Base-by-base conservation (phyloP, 257 asterid genomes). In the Buddleja alternifolia region DNA sequence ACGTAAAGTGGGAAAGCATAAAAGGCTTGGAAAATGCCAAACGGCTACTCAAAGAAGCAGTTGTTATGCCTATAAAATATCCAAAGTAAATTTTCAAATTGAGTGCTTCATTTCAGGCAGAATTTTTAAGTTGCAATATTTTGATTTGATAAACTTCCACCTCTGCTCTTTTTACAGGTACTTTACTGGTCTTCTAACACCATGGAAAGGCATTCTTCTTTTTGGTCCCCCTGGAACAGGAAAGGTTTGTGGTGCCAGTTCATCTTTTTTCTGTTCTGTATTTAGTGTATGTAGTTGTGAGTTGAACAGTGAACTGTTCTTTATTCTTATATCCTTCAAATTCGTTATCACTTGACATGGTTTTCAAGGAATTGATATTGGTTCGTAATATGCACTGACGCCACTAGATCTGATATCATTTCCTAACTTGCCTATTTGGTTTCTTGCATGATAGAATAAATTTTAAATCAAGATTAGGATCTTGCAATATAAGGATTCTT, bases 211-310 rank as follows among this genome's bases (percentile, higher is more conserved):
- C 63, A 91, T 94, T 78, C 97, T 94, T 74, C 99, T 94, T 69
- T 93, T 94, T 81, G 97, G 99, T 3, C 97, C 97, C 54, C 96
- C 97, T 48, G 99, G 99, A 86, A 94, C 99, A 6, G 97, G 99
- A 78, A 94, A 94, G 99, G 97, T 88, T 69, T 72, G 83, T 83
- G 41, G 41, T 24, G 52, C 77, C 45, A 20, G 44, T 46, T 75
- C 47, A 51, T 40, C 25, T 46, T 7, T 36, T 8, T 10, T 40
- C 20, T 68, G 44, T 66, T 48, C 34, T 46, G 73, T 20, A 9
- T 29, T 70, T 67, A 15, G 23, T 36, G 70, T 45, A 64, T 36
- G 46, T 64, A 44, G 24, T 25, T 46, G 52, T 21, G 20, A 29
- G 1, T 24, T 20, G 14, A 46, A 66, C 16, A 39, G 29, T 63